Base-by-base conservation (phyloP, 495 filamentous ascomycete genomes). In the Aspergillus wentii region DNA sequence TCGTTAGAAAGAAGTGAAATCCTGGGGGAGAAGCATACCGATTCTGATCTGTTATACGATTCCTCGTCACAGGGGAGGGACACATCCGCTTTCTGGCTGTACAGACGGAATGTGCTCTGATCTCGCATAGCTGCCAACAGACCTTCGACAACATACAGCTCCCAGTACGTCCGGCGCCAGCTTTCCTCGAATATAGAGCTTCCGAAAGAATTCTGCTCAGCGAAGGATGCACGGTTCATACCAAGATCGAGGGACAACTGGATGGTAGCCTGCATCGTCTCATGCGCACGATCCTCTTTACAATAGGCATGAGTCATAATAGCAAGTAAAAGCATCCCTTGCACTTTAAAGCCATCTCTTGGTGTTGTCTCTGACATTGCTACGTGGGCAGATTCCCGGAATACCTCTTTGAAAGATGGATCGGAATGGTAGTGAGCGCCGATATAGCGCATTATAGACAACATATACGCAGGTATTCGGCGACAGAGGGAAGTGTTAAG, bases 91-190 rank as follows among this genome's bases (percentile, higher is more conserved):
- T 31, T 41, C 10, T 65, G 51, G 9, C 50, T 49, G 33, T 59
- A 61, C n/a, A 68, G 46, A 8, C 40, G 33, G 35, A 66, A 69
- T 5, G 43, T 32, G 18, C 35, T 40, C 14, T 50, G 42, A 18
- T 54, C 52, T 4, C 49, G 22, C 32, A 51, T 45, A 4, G 53
- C 64, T 1, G 69, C 59, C 19, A 72, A 43, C 21, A 70, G 43
- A 0, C 59, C 65, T 40, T 89, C 84, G 3, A 83, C 72, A 30
- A 86, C 75, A 53, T 79, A 89, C 26, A 92, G 58, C 48, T 89
- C 84, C 86, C 86, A 92, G 79, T 83, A 90, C 8, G 85, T 90
- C 33, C 86, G 64, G 14, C 86, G 68, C 80, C 82, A 87, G 59
- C 82, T 82, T 51, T 92, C 86, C 16, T 74, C 79, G n/a, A 82